Conservation (phyloP, 2,329 filamentous ascomycete species). For the Verticillium longisporum region DNA sequence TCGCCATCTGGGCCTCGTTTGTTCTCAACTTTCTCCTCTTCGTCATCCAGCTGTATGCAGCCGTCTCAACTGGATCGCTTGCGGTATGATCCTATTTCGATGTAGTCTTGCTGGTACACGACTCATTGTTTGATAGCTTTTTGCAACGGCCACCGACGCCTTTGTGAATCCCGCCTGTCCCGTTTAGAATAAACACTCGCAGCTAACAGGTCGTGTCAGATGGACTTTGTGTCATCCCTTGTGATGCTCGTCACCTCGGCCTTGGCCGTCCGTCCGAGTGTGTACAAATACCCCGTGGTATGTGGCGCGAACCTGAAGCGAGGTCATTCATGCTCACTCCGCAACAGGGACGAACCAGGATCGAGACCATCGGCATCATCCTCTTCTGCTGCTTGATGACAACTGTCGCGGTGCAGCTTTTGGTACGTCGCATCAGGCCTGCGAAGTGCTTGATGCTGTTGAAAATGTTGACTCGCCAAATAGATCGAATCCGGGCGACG, state of each 20-base stretch:
- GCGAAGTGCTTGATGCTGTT: background rate
- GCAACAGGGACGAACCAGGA: conserved; percentile 47
- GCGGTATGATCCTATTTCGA: conserved; percentile 13
- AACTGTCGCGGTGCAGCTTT: conserved; percentile 56
- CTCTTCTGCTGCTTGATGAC: conserved; percentile 62
- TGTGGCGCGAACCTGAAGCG: conserved; percentile 13
- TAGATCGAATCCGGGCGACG: conserved; percentile 49
- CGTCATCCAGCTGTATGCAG: conserved; percentile 52
- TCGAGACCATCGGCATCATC: conserved; percentile 59
- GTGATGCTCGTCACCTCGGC: conserved; percentile 56
- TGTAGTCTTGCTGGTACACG: background rate
- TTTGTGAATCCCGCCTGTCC: conserved; percentile 33
- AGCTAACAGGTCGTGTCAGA: conserved; percentile 22
- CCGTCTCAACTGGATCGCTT: conserved; percentile 51
- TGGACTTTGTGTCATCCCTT: conserved; percentile 58
- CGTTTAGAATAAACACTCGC: conserved; percentile 5
- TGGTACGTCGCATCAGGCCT: conserved; percentile 29
- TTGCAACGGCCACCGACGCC: conserved; percentile 60
- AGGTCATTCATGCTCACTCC: conserved; percentile 3
- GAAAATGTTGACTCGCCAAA: conserved; percentile 7
- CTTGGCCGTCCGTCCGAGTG: conserved; percentile 50
- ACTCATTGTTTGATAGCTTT: conserved; percentile 27
- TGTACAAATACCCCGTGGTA: conserved; percentile 56
- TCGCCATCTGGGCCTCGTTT: conserved; percentile 46
- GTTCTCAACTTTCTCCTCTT: conserved; percentile 46